Base-by-base conservation (phyloP, 768 basidiomycete genomes). In the Amanita exitialis region DNA sequence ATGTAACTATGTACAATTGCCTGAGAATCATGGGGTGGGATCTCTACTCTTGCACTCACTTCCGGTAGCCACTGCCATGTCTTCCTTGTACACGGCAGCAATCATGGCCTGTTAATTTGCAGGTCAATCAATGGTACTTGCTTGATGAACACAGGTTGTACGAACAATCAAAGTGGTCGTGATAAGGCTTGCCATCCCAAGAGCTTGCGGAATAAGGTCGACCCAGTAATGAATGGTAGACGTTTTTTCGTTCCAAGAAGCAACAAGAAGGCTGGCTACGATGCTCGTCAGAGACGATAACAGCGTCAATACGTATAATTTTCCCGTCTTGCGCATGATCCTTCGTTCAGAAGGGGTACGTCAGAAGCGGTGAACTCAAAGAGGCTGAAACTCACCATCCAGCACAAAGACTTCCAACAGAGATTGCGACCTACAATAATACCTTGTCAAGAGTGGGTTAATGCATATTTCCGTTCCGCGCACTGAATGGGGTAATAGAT, bases 401-500 rank as follows among this genome's bases (percentile, higher is more conserved):
- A 37, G 90, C 90, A 45, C 84, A 73, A 28, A 99, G 76, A 55
- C 91, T 94, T 20, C 95, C 95, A 0, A 75, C 70, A 3, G 92
- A 86, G 49, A 96, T 76, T 44, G 87, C 83, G 55, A 88, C 67
- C 86, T 92, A 20, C n/a, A 21, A 32, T 37, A 25, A 38, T 13
- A 41, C 34, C 3, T 35, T 16, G 21, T 51, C 34, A 51, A 27
- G 20, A 8, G 25, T 39, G 25, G 9, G 16, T 52, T 49, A 57
- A 23, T 7, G 37, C 55, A 45, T 23, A 50, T 49, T 52, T 23
- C 55, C 44, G 30, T 44, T 32, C 39, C 44, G 38, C 82, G 65
- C 68, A 91, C 86, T 32, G 90, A 90, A 68, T 95, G 93, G 20
- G 94, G 92, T 34, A 98, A 68, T 18, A 99, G 69, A 69, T 94